phyloP scores from a whole-genome alignment of 2,329 filamentous ascomycete species.

The Aspergillus sp. region DNA sequence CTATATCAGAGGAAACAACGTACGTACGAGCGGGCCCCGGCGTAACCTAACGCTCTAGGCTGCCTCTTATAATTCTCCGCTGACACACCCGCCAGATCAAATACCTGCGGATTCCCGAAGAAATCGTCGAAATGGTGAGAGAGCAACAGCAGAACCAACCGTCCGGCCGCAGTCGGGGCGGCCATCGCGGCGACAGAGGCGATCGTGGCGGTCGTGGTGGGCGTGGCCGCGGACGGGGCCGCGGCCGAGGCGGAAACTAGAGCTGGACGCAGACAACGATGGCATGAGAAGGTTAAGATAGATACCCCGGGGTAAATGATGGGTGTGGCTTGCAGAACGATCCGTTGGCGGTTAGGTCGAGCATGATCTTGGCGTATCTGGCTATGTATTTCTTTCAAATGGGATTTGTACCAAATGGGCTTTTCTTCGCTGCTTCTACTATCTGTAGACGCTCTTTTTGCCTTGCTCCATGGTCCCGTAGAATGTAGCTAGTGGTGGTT shows the following conservation, averaged over 20 bases:
- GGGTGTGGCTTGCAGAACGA: conserved; percentile 26
- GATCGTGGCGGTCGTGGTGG: conserved; percentile 43
- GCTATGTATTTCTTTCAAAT: conserved; percentile 29
- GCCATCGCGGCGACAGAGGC: conserved; percentile 30
- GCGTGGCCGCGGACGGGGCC: conserved; percentile 44
- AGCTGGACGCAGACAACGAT: conserved; percentile 11
- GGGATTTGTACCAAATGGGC: conserved; percentile 27
- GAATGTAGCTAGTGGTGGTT: neutral
- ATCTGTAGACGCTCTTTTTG: conserved; percentile 12
- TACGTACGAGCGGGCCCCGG: conserved; percentile 47
- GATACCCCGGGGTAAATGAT: conserved; percentile 35
- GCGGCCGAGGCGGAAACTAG: conserved; percentile 39
- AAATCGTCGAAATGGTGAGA: conserved; percentile 91
- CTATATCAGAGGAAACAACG: conserved; percentile 96
- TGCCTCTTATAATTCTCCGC: neutral
- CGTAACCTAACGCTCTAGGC: neutral
- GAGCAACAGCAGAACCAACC: conserved; percentile 78
- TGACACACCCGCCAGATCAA: conserved; percentile 70
- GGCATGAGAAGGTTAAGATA: conserved; percentile 24
- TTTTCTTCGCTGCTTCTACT: conserved; percentile 4
- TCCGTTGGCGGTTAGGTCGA: conserved; percentile 31
- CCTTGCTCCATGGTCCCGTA: neutral
- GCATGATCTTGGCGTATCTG: conserved; percentile 42
- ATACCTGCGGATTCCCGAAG: conserved; percentile 92
- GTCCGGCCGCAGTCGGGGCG: conserved; percentile 40